Evolutionary conservation across 495 filamentous ascomycete species (phyloP).

Genomic region (Penicillium coffeae): DNA sequence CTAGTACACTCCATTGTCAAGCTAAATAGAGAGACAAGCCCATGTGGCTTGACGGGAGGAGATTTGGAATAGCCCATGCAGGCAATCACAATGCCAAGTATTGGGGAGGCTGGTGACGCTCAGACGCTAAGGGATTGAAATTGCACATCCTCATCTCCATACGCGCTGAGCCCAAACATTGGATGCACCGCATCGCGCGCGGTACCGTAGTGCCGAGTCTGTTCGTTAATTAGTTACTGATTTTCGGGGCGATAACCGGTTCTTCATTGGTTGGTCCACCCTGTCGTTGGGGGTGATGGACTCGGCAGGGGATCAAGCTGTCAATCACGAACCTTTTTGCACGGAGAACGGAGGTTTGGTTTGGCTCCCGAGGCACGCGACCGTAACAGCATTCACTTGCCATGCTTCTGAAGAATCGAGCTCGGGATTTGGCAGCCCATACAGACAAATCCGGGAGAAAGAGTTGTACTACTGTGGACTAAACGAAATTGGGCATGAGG

Average conservation of each 20-base stretch:
- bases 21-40: no score
- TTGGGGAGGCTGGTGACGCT: slow-evolving; percentile 9
- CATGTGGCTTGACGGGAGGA: neutral
- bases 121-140: neutral
- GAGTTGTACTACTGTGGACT: slow-evolving; percentile 24
- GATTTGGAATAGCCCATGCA: neutral
- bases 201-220: slow-evolving; percentile 2
- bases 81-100: neutral
- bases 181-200: neutral
- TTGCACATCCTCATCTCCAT: slow-evolving; percentile 24
- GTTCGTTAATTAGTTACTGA: neutral
- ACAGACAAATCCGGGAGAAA: slow-evolving; percentile 5
- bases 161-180: slow-evolving; percentile 3
- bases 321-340: neutral
- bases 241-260: neutral
- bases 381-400: no score
- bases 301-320: neutral
- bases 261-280: neutral
- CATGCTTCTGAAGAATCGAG: no score
- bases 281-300: no score
- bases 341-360: neutral
- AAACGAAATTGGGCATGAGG: slow-evolving; percentile 38
- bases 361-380: neutral
- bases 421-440: no score
- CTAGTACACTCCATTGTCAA: no score